These are phyloP conservation scores for Pyricularia pennisetigena DNA, from an alignment of 2,329 filamentous ascomycete genomes.

Conservation along the genomic window DNA sequence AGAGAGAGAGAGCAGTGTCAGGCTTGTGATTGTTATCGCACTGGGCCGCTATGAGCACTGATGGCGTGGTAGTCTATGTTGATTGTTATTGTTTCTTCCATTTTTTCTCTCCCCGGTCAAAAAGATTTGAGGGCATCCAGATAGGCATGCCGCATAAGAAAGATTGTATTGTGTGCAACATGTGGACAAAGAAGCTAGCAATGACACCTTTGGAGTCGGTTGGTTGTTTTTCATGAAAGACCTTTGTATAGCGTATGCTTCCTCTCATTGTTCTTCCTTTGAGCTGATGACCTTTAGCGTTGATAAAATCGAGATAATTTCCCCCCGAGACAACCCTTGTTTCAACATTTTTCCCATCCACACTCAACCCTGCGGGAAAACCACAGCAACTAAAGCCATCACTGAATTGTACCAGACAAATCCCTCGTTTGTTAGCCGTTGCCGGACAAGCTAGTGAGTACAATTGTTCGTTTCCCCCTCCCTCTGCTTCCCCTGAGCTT, in stretches of 20 bases:
- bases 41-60: too few relatives aligned
- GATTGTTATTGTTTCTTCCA: neutral
- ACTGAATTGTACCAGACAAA: slow-evolving; percentile 15
- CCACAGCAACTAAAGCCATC: slow-evolving; percentile 20
- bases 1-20: neutral
- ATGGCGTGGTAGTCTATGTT: neutral
- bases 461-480: neutral
- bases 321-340: slow-evolving; percentile 1
- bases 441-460: neutral
- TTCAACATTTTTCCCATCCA: neutral
- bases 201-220: neutral
- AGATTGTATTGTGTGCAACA: neutral
- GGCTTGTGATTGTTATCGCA: neutral
- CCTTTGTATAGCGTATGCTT: neutral
- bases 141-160: neutral
- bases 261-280: neutral
- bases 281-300: neutral
- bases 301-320: neutral
- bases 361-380: slow-evolving; percentile 16
- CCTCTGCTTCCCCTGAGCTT: neutral
- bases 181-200: neutral
- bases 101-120: neutral
- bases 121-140: neutral
- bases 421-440: neutral
- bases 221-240: too few relatives aligned